Base-by-base conservation (phyloP, 2,329 filamentous ascomycete species). In the Cercospora nicotianae region DNA sequence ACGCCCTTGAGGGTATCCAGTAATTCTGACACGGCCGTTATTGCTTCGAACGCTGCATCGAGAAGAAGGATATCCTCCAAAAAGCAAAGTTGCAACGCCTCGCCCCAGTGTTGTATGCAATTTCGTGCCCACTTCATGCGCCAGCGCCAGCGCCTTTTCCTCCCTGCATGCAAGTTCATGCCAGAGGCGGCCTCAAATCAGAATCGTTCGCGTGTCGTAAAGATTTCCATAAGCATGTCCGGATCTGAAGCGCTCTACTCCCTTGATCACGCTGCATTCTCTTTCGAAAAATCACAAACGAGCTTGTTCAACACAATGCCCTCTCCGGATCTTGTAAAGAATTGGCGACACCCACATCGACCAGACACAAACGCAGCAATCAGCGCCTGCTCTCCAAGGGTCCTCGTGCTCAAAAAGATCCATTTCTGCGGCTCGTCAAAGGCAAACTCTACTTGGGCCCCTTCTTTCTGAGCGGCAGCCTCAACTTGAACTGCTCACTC, bases 401-500 rank as follows among this genome's bases (percentile, higher is more conserved):
- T 13, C 18, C 10, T 13, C 45, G 12, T 16, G 45, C 60, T 26
- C 45, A 53, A 28, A 63, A 33, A 16, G 3, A 36, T 30, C 42
- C 42, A 31, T 48, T 63, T 31, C 45, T 20, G 20, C 60, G 42
- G 30, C 16, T 48, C 45, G 16, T 28, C 31, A 51, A 23, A 31
- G 30, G n/a, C 58, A 20, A 36, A 28, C 64, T 28, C 62, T 64
- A 67, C 60, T 70, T 68, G 57, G 42, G 30, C 3, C 65, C 69
- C 67, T 69, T 74, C 65, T 57, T 71, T 45, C 72, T 67, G 60
- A 72, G 23, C 6, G 76, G 77, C 66, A 78, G 53, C 66, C 72
- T 74, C 65, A 78, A 71, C 65, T 75, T 72, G 68, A 78, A 78
- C 36, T 73, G 72, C n/a, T 75, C 73, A 30, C 70, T 74, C 60